Evolutionary conservation across 2,329 filamentous ascomycete genomes (phyloP), one percentile per base, ranked within the genome.

Genomic region (Neurospora sp.): DNA sequence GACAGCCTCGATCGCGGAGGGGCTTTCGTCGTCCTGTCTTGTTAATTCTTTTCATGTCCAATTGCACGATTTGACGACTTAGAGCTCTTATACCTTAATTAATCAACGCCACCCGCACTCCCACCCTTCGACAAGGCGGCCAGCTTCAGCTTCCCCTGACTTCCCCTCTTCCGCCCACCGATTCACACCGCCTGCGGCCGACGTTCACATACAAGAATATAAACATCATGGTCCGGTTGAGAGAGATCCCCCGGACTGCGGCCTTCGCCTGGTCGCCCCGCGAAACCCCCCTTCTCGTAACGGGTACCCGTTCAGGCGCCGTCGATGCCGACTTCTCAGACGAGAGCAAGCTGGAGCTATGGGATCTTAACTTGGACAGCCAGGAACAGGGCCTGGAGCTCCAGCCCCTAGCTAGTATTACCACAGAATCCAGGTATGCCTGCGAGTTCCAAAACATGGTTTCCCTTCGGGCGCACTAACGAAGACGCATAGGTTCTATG

Each of bases 261-360:
- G 92, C 95, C 77, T 99, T 99, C 81, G 93, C 96, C 78, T 99
- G 96, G 95, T 97, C 93, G 75, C 91, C 94, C 36, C 92, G 90
- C 76, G 83, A 88, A 46, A 89, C 90, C 75, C 93, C 95, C 76
- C 85, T 97, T 75, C 85, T 99, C 74, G 95, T 93, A 72, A 99
- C 96, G 38, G 96, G 96, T 76, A 99, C 96, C 66, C 90, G 94
- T 76, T 94, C 96, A 72, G 96, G 96, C 73, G 96, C 96, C 76
- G 93, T 99, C 58, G 93, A 97, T 81, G 94, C 93, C 76, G 94
- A 98, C 81, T 99, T 99, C 82, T 98, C 96, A 38, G 96, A 96
- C 80, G 94, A 98, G 80, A 97, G 93, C 73, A 95, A 95, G 83
- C 84, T 99, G 70, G 96, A 99, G 84, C 86, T 99, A 72, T 99